Conservation (phyloP, 345 rosid species). For the Lepidium africanum region DNA sequence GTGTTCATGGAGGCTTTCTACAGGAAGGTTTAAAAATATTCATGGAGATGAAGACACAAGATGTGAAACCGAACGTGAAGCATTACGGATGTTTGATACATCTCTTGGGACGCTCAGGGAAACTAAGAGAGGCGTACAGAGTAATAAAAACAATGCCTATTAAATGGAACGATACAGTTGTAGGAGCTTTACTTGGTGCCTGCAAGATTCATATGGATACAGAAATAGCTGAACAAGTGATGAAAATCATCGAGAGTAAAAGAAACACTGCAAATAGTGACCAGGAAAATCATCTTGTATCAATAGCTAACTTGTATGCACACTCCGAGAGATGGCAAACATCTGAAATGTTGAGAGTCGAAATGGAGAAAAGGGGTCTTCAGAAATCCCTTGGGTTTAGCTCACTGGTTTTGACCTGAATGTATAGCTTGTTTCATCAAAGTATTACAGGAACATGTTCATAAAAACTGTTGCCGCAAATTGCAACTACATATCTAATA, state of each 20-base stretch:
- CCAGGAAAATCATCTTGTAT: constrained; percentile 39
- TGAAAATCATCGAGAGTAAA: constrained; percentile 28
- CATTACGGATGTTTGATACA: constrained; percentile 75
- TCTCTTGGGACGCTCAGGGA: constrained; percentile 64
- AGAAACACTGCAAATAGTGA: constrained; percentile 11
- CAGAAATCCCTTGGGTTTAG: constrained; percentile 51
- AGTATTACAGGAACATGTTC: not conserved
- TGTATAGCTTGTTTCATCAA: not conserved
- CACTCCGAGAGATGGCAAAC: constrained; percentile 55
- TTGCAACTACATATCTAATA: too few species aligned
- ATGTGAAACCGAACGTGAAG: constrained; percentile 38
- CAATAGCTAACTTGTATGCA: constrained; percentile 63
- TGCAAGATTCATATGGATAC: constrained; percentile 50
- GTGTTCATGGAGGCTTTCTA: constrained; percentile 62
- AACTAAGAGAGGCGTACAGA: constrained; percentile 53
- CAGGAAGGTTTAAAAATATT: constrained; percentile 59
- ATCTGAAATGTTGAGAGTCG: constrained; percentile 46
- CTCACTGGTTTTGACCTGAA: constrained; percentile 30
- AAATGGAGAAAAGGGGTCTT: constrained; percentile 37
- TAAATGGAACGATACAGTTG: constrained; percentile 57
- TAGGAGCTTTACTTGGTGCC: constrained; percentile 73
- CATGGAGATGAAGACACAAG: constrained; percentile 42
- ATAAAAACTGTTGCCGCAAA: too few species aligned
- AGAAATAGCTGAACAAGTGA: constrained; percentile 41
- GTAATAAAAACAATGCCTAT: constrained; percentile 53